Conservation (phyloP, 2,329 filamentous ascomycete genomes). For the Drechmeria coniospora region DNA sequence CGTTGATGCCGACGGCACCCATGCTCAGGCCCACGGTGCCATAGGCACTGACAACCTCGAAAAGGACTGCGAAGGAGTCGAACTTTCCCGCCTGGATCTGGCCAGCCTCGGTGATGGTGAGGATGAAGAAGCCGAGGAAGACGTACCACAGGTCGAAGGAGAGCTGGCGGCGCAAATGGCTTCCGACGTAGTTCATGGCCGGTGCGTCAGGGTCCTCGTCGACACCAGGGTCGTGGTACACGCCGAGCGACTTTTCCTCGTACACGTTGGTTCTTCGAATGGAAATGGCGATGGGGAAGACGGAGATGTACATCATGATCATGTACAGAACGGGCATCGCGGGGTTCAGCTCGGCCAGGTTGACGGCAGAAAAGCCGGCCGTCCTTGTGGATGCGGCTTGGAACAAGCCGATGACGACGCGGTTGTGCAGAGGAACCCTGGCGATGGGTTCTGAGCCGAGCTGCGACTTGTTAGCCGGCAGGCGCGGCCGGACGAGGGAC, state of each 20-base stretch:
- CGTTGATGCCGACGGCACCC: slow-evolving; percentile 60
- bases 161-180: slow-evolving; percentile 81
- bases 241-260: slow-evolving; percentile 73
- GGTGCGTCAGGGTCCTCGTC: slow-evolving; percentile 35
- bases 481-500: background rate
- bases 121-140: slow-evolving; percentile 83
- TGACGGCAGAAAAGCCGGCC: slow-evolving; percentile 75
- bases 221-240: slow-evolving; percentile 40
- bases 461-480: slow-evolving; percentile 23
- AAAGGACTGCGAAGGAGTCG: slow-evolving; percentile 55
- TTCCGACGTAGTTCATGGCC: slow-evolving; percentile 70
- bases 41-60: slow-evolving; percentile 81
- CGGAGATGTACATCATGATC: slow-evolving; percentile 99
- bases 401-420: slow-evolving; percentile 76
- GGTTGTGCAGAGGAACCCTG: slow-evolving; percentile 52
- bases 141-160: slow-evolving; percentile 98
- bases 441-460: slow-evolving; percentile 57
- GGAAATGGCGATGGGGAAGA: slow-evolving; percentile 91
- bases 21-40: slow-evolving; percentile 87
- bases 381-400: slow-evolving; percentile 82
- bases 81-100: slow-evolving; percentile 50
- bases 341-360: slow-evolving; percentile 63
- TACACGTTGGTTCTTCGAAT: slow-evolving; percentile 92
- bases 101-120: slow-evolving; percentile 71
- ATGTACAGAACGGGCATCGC: slow-evolving; percentile 88